Percentiles rank a stretch among this genome's conserved stretches.
These are phyloP conservation scores for Solanum stenotomum DNA, from an alignment of 257 asterid species.

Conservation along the genomic window DNA sequence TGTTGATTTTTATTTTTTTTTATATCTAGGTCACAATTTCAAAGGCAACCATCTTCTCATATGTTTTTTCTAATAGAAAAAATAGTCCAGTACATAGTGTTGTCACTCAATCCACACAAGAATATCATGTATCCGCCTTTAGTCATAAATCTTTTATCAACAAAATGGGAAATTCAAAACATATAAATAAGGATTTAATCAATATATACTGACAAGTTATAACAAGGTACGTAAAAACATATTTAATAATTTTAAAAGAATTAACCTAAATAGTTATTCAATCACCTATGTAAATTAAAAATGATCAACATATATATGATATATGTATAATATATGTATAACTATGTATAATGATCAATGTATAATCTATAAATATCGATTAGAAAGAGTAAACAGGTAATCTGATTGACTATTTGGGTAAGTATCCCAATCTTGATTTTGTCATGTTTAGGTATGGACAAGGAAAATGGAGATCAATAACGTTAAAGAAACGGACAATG, in stretches of 20 bases:
- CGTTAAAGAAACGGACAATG: background rate
- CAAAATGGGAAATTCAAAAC: background rate
- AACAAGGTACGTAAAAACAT: background rate
- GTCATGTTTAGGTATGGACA: background rate
- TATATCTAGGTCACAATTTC: background rate
- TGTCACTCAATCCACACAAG: background rate
- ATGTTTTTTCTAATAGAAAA: background rate
- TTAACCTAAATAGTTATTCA: too few species aligned
- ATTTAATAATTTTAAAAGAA: background rate
- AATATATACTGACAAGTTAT: too few species aligned
- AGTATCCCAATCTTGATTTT: background rate
- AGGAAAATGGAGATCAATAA: background rate
- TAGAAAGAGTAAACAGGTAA: too few species aligned
- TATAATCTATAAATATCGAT: background rate
- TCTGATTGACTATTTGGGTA: background rate
- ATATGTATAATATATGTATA: background rate
- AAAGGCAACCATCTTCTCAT: background rate
- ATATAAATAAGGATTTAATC: background rate
- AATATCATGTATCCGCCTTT: background rate
- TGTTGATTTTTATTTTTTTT: background rate
- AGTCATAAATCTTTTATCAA: background rate
- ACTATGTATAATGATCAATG: background rate
- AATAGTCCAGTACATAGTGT: background rate
- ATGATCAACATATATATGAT: too few species aligned
- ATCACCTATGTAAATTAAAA: background rate